Evolutionary conservation across 257 asterid genomes (phyloP).

Genomic region (Jaltomata sinuosa): DNA sequence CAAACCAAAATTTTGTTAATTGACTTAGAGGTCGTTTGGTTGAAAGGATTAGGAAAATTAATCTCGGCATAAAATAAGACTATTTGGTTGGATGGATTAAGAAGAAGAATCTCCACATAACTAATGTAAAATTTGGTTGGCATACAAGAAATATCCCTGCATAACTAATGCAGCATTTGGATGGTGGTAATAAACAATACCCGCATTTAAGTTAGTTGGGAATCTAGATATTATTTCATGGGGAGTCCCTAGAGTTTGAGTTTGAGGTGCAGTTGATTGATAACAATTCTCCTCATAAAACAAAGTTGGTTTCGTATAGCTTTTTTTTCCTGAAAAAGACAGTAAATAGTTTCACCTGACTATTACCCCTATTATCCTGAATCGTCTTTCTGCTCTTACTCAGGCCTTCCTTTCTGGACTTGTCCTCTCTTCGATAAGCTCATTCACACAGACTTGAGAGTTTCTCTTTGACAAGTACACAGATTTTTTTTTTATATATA

Average conservation of each 20-base stretch:
- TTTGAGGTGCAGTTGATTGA: background rate
- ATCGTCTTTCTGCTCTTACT: background rate
- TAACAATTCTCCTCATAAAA: background rate
- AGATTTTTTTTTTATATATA: background rate
- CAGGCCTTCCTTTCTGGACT: background rate
- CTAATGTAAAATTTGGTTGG: background rate
- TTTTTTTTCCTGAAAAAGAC: background rate
- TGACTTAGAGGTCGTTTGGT: background rate
- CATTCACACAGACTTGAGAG: background rate
- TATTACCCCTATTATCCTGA: background rate
- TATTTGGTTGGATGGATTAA: background rate
- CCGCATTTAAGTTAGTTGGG: background rate
- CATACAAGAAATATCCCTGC: background rate
- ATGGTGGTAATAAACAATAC: background rate
- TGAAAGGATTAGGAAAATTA: background rate
- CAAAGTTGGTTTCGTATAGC: background rate
- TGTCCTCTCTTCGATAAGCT: background rate
- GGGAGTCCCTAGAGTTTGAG: background rate
- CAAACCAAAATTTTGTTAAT: background rate
- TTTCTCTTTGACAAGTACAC: background rate
- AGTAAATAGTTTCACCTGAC: background rate
- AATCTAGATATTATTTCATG: background rate
- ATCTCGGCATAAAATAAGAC: background rate
- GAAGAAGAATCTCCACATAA: background rate
- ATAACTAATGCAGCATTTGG: background rate